These are phyloP conservation scores for Tuber borchii DNA, from an alignment of 495 filamentous ascomycete species.

Conservation along the genomic window DNA sequence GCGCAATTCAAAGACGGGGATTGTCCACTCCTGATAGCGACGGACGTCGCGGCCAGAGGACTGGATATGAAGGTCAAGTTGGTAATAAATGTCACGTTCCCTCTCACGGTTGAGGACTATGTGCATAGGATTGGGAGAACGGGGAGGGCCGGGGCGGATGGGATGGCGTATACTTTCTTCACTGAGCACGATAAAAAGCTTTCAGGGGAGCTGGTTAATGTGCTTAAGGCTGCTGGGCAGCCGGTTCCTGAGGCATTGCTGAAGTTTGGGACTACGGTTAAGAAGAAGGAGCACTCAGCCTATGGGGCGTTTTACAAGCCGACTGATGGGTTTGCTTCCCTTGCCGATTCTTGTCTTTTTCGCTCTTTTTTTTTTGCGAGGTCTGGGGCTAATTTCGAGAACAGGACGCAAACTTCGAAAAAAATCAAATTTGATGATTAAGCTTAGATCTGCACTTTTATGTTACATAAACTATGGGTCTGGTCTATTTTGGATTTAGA, in stretches of 20 bases:
- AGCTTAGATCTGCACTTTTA: slow-evolving; percentile 2
- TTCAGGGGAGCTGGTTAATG: slow-evolving; percentile 63
- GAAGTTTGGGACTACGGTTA: slow-evolving; percentile 96
- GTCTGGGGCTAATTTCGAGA: slow-evolving; percentile 38
- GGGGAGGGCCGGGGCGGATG: slow-evolving; percentile 81
- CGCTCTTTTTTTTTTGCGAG: neutral
- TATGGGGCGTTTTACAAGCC: slow-evolving; percentile 95
- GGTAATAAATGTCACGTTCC: slow-evolving; percentile 79
- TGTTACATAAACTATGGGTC: neutral
- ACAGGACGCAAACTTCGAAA: slow-evolving; percentile 69
- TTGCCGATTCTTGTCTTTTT: neutral
- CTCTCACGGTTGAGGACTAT: slow-evolving; percentile 79
- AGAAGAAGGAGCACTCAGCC: slow-evolving; percentile 89
- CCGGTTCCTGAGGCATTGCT: slow-evolving; percentile 75
- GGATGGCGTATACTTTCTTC: slow-evolving; percentile 87
- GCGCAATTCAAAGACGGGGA: slow-evolving; percentile 81
- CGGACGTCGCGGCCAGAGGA: slow-evolving; percentile 92
- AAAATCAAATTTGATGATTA: slow-evolving; percentile 89
- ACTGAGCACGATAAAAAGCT: slow-evolving; percentile 78
- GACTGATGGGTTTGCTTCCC: slow-evolving; percentile 30
- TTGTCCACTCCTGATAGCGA: slow-evolving; percentile 85
- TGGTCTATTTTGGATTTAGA: neutral
- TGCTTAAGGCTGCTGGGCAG: slow-evolving; percentile 82
- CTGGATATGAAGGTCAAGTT: slow-evolving; percentile 89
- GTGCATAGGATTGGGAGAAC: slow-evolving; percentile 95